Evolutionary conservation across 2,329 filamentous ascomycete genomes (phyloP), one percentile per base, ranked within the genome.

Genomic region (Diaporthe aspalathi): DNA sequence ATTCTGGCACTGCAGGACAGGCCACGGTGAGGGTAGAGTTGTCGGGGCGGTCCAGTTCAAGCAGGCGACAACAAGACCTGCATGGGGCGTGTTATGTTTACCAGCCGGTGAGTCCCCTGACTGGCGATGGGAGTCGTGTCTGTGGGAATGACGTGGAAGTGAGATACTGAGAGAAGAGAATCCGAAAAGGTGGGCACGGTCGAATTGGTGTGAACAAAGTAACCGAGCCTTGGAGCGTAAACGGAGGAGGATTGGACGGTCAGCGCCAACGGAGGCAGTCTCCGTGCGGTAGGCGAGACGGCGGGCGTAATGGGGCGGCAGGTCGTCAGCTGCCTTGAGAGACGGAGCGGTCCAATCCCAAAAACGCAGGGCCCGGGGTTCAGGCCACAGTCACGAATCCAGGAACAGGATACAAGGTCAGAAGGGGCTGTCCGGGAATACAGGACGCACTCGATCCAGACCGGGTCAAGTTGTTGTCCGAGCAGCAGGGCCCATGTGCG

Each of bases 121-220:
- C 60, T 38, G 45, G n/a, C 9, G 45, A 65, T 50, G 43, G 60
- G 45, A 50, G 40, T 63, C 43, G 60, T 63, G 12, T 27, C 6
- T n/a, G 38, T 17, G 27, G 22, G 60, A 65, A 65, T 65, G 60
- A 65, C 60, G 60, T 65, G 60, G 60, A 65, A 65, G 45, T 50
- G 60, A n/a, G n/a, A 65, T 65, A 50, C 27, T 50, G 45, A 65
- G 45, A 14, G 60, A 65, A 35, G 43, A 50, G 60, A 50, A 65
- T 50, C 50, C 60, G 60, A 65, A 65, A 38, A 50, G 60, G 60
- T 50, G 60, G 60, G 60, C 60, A 65, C 60, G 60, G 60, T 63
- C 35, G 60, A 63, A 49, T 27, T 27, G 43, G 60, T 65, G 60
- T 65, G 60, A 38, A 65, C 60, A 65, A 65, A 50, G 60, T 50